phyloP scores from a whole-genome alignment of 257 asterid species.

The Fraxinus americana region DNA sequence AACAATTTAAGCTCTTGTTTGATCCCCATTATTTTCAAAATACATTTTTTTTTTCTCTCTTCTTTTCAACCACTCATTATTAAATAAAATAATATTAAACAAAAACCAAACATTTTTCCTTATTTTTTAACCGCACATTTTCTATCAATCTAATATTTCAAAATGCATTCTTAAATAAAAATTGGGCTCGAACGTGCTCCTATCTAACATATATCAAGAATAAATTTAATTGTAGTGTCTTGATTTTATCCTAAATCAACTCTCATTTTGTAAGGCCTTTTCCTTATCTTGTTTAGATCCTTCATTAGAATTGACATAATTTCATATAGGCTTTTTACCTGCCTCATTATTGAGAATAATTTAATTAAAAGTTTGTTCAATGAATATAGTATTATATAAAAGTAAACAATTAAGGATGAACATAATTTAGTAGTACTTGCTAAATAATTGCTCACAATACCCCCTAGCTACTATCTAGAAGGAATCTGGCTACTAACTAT shows the following conservation, averaged over 20 bases:
- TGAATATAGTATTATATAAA: background rate
- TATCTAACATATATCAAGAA: background rate
- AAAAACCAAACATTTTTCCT: too few relatives aligned
- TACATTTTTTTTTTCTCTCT: too few relatives aligned
- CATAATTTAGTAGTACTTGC: background rate
- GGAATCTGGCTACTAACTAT: slow-evolving; percentile 13
- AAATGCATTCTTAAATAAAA: too few relatives aligned
- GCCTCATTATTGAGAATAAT: slow-evolving; percentile 17
- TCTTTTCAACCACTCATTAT: too few relatives aligned
- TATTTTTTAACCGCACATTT: too few relatives aligned
- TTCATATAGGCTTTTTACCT: slow-evolving; percentile 23
- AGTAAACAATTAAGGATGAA: background rate
- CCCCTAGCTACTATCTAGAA: slow-evolving; percentile 14
- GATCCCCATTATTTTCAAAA: too few relatives aligned
- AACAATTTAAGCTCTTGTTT: background rate
- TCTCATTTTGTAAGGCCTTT: background rate
- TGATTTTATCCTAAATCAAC: too few relatives aligned
- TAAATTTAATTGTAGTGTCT: background rate
- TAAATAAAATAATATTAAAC: too few relatives aligned
- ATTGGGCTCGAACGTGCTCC: too few relatives aligned
- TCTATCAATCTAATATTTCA: too few relatives aligned
- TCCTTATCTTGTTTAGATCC: background rate
- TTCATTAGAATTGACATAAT: background rate
- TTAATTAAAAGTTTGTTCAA: background rate
- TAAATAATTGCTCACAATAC: slow-evolving; percentile 11